Conservation (phyloP, 306 rosid genomes). For the Spatholobus suberectus region DNA sequence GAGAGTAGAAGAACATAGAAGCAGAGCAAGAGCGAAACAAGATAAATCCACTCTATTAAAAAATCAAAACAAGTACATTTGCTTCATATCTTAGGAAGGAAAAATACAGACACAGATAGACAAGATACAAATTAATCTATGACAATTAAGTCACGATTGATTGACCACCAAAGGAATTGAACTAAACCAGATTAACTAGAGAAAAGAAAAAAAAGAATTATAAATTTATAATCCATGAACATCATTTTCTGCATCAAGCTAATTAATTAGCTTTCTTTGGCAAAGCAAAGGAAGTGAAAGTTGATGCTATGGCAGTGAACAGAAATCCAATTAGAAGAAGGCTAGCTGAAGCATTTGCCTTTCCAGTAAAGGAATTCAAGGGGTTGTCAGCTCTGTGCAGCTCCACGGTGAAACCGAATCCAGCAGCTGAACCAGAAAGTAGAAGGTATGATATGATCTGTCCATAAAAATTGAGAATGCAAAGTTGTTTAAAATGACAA, state of each 20-base stretch:
- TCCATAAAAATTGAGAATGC: not conserved
- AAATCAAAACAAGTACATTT: slow-evolving; percentile 24
- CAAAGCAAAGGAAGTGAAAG: slow-evolving; percentile 58
- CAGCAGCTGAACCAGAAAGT: slow-evolving; percentile 67
- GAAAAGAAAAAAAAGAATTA: not conserved
- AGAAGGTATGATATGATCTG: slow-evolving; percentile 63
- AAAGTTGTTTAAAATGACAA: not conserved
- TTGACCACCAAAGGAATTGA: not conserved
- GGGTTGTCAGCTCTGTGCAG: not conserved
- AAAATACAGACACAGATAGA: not conserved
- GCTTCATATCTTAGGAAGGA: not conserved
- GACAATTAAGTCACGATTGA: not conserved
- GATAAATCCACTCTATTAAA: not conserved
- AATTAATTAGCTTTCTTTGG: slow-evolving; percentile 26
- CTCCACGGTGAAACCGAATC: slow-evolving; percentile 60
- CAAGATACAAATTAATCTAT: not conserved
- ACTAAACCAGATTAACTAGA: not conserved
- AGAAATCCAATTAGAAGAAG: slow-evolving; percentile 57
- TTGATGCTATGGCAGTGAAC: slow-evolving; percentile 53
- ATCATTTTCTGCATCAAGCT: not conserved
- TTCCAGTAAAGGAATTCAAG: slow-evolving; percentile 38
- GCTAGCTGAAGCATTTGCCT: slow-evolving; percentile 58
- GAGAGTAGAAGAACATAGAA: slow-evolving; percentile 42
- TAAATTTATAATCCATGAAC: not conserved
- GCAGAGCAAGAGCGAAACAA: not conserved